A percentile compares a stretch with the other conserved stretches of the same genome.
Conservation (phyloP, 2,329 filamentous ascomycete genomes). For the Ophioceras dolichostomum region DNA sequence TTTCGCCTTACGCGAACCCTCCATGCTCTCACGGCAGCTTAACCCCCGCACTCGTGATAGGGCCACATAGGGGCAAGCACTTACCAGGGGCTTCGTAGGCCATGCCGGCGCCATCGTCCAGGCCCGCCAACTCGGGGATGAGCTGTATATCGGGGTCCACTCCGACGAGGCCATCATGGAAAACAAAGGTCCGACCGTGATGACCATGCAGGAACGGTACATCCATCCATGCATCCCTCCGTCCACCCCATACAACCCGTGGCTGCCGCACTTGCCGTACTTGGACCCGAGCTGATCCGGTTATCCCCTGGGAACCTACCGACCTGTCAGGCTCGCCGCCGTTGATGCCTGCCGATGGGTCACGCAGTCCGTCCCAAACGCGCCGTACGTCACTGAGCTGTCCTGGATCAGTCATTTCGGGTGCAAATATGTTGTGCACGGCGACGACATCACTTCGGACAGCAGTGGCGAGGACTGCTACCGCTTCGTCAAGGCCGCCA, state of each 20-base stretch:
- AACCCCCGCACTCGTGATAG: no score
- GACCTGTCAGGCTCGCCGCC: constrained; percentile 58
- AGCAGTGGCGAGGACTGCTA: constrained; percentile 92
- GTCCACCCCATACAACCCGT: background rate
- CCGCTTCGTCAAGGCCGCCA: constrained; percentile 89
- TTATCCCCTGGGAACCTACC: no score
- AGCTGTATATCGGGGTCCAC: constrained; percentile 87
- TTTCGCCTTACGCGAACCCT: no score
- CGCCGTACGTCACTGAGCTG: constrained; percentile 88
- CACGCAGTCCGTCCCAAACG: constrained; percentile 68
- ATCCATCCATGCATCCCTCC: constrained; percentile 3
- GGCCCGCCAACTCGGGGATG: constrained; percentile 77
- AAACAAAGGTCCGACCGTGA: constrained; percentile 96
- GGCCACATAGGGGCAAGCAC: no score
- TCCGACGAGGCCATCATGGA: constrained; percentile 90
- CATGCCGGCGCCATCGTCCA: constrained; percentile 96
- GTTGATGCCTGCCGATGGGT: constrained; percentile 95
- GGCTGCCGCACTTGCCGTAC: background rate
- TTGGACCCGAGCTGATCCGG: background rate
- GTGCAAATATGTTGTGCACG: constrained; percentile 60
- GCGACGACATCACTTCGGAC: constrained; percentile 43
- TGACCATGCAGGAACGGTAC: constrained; percentile 79
- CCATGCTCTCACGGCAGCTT: no score
- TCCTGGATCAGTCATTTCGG: constrained; percentile 94
- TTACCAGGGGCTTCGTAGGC: constrained; percentile 38